Conservation (phyloP, 805 yeast species). For the Saccharomycopsis malanga region DNA sequence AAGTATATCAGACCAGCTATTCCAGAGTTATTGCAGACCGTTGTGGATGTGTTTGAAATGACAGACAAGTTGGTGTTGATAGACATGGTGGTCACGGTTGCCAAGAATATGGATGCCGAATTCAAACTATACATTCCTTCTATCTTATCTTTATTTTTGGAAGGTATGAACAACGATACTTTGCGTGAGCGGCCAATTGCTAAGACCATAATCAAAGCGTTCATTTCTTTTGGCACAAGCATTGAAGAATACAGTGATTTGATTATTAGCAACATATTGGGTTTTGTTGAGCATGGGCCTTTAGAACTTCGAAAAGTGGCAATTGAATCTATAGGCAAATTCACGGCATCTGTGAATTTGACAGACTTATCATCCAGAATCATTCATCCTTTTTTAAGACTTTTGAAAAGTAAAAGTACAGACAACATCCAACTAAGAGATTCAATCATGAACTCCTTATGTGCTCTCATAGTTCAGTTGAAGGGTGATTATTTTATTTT, state of each 20-base stretch:
- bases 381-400: conserved; percentile 76
- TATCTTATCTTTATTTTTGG: conserved; percentile 66
- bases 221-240: conserved; percentile 80
- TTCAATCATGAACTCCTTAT: conserved; percentile 70
- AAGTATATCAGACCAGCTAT: conserved; percentile 85
- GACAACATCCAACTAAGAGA: conserved; percentile 52
- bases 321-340: conserved; percentile 73
- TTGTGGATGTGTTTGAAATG: conserved; percentile 63
- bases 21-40: conserved; percentile 63
- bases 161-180: conserved; percentile 58
- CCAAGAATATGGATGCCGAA: conserved; percentile 84
- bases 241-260: conserved; percentile 85
- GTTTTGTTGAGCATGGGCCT: conserved; percentile 54
- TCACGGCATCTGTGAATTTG: conserved; percentile 64
- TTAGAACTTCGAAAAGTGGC: conserved; percentile 60
- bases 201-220: conserved; percentile 67
- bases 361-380: conserved; percentile 88
- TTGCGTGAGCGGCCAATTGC: conserved; percentile 55
- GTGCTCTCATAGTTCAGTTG: conserved; percentile 71
- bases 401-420: conserved; percentile 35
- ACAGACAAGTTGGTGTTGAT: conserved; percentile 72
- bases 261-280: conserved; percentile 78
- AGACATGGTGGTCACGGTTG: conserved; percentile 72
- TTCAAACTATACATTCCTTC: conserved; percentile 78
- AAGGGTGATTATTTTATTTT: conserved; percentile 81